Evolutionary conservation across 352 stramenopile species (phyloP).

Genomic region (Pythium monospermum): DNA sequence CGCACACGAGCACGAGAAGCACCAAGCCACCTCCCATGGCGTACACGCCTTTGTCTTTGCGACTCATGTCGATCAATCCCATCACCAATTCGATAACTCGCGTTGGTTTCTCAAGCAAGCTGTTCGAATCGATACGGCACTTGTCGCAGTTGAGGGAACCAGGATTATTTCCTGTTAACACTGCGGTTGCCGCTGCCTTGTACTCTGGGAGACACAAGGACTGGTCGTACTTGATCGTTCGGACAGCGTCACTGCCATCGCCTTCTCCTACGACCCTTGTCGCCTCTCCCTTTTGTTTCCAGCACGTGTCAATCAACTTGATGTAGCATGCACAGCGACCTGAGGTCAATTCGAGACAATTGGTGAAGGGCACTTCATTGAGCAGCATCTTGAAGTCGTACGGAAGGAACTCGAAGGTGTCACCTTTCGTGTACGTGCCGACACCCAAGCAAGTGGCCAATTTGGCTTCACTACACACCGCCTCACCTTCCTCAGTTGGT

Average conservation of each 20-base stretch:
- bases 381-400: slow-evolving; percentile 76
- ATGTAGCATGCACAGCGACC: slow-evolving; percentile 71
- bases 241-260: neutral
- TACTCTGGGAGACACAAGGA: slow-evolving; percentile 55
- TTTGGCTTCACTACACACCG: slow-evolving; percentile 53
- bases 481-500: neutral
- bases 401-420: slow-evolving; percentile 39
- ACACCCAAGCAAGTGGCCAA: slow-evolving; percentile 69
- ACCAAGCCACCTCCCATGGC: slow-evolving; percentile 54
- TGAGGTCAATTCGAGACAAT: slow-evolving; percentile 54
- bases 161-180: slow-evolving; percentile 45
- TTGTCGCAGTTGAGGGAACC: slow-evolving; percentile 73
- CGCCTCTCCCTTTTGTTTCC: slow-evolving; percentile 41
- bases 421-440: slow-evolving; percentile 27
- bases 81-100: slow-evolving; percentile 43
- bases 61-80: slow-evolving; percentile 42
- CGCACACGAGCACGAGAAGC: slow-evolving; percentile 42
- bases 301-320: slow-evolving; percentile 60
- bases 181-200: slow-evolving; percentile 35
- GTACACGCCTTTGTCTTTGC: slow-evolving; percentile 52
- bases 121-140: slow-evolving; percentile 65
- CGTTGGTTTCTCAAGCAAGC: slow-evolving; percentile 59
- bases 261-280: neutral
- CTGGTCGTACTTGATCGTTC: slow-evolving; percentile 53
- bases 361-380: slow-evolving; percentile 54